Conservation (phyloP, 805 yeast genomes). For the Cyberlindnera americana region DNA sequence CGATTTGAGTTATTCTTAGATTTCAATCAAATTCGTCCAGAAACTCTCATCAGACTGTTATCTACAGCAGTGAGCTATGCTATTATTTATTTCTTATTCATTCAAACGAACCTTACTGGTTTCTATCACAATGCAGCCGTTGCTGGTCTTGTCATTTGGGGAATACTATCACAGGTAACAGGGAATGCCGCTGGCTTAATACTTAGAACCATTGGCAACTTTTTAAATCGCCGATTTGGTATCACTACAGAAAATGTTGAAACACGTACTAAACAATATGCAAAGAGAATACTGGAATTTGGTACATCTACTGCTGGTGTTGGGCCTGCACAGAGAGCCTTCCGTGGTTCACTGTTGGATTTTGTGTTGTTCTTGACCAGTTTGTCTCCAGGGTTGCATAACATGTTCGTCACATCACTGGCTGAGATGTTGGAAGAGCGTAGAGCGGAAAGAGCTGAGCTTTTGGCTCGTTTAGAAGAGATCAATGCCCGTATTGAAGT, state of each 20-base stretch:
- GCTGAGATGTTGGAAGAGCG: background rate
- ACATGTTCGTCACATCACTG: conserved; percentile 2
- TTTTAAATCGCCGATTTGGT: background rate
- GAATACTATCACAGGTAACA: background rate
- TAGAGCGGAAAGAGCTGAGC: conserved; percentile 2
- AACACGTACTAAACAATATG: background rate
- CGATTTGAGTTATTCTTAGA: conserved; percentile 1
- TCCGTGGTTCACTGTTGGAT: conserved; percentile 5
- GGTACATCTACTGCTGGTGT: conserved; percentile 2
- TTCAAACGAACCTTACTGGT: background rate
- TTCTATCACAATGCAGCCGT: background rate
- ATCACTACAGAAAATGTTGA: background rate
- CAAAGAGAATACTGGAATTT: background rate
- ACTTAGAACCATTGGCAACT: background rate
- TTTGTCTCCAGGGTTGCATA: conserved; percentile 13
- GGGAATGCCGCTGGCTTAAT: background rate
- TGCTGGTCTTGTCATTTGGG: background rate
- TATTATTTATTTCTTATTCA: background rate
- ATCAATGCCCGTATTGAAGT: background rate
- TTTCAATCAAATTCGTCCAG: background rate
- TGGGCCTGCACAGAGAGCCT: conserved; percentile 1
- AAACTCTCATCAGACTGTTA: background rate
- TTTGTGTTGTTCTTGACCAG: conserved; percentile 11
- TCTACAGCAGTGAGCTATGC: background rate
- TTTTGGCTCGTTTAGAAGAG: background rate